Evolutionary conservation across 2,329 filamentous ascomycete genomes (phyloP).

Genomic region (Colletotrichum ledebouriae): DNA sequence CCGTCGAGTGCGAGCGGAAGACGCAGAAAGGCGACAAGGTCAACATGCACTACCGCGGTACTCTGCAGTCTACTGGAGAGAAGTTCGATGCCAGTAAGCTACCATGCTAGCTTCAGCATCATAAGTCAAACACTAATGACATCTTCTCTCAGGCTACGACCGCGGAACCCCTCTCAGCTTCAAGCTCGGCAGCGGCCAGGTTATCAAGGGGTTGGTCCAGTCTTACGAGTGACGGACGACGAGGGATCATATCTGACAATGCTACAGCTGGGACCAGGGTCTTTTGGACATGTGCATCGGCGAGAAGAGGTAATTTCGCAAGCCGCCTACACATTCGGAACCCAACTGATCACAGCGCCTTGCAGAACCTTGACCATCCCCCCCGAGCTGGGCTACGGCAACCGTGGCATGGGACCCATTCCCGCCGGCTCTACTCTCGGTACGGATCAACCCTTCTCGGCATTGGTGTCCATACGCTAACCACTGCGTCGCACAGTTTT

Average conservation of each 20-base stretch:
- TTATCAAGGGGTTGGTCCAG: conserved; percentile 84
- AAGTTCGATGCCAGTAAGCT: conserved; percentile 82
- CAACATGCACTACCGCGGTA: conserved; percentile 90
- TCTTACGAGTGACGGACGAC: neutral
- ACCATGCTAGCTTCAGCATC: neutral
- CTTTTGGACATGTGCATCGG: conserved; percentile 95
- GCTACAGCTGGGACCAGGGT: conserved; percentile 85
- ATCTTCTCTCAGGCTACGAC: conserved; percentile 71
- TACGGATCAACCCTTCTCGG: conserved; percentile 54
- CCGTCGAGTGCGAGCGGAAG: conserved; percentile 84
- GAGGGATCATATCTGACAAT: conserved; percentile 42
- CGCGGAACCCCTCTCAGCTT: conserved; percentile 83
- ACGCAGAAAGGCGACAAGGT: conserved; percentile 82
- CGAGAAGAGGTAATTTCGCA: conserved; percentile 75
- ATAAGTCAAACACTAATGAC: conserved; percentile 5
- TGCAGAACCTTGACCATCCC: conserved; percentile 85
- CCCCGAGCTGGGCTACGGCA: conserved; percentile 87
- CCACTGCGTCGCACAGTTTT: conserved; percentile 70
- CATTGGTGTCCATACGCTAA: neutral
- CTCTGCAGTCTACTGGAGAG: conserved; percentile 77
- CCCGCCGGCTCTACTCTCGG: conserved; percentile 83
- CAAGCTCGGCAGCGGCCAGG: conserved; percentile 81
- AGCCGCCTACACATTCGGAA: neutral
- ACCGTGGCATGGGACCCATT: conserved; percentile 82
- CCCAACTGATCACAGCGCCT: conserved; percentile 32